These are phyloP conservation scores for Colletotrichum neosansevieriae DNA, from an alignment of 2,329 filamentous ascomycete species.

Conservation along the genomic window DNA sequence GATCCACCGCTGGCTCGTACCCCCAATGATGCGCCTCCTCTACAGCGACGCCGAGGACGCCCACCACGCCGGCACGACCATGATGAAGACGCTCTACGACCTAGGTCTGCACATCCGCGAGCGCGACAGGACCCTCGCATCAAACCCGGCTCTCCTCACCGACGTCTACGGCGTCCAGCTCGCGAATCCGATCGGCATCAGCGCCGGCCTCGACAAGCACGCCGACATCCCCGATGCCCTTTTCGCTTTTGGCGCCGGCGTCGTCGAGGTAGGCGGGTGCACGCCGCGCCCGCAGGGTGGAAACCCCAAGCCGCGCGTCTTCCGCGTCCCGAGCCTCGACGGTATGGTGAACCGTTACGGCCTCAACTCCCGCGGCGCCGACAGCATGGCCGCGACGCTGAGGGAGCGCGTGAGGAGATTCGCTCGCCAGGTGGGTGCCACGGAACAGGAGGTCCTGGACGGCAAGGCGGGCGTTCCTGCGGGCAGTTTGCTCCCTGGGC, in stretches of 20 bases:
- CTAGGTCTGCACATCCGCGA: slow-evolving; percentile 87
- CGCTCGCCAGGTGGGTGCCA: slow-evolving; percentile 77
- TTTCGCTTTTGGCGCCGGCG: slow-evolving; percentile 84
- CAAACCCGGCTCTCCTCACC: slow-evolving; percentile 49
- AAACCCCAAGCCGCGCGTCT: slow-evolving; percentile 89
- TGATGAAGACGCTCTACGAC: slow-evolving; percentile 78
- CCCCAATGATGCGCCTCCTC: slow-evolving; percentile 73
- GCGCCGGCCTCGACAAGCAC: slow-evolving; percentile 95
- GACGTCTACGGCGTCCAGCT: slow-evolving; percentile 82
- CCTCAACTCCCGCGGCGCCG: slow-evolving; percentile 91
- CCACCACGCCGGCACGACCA: slow-evolving; percentile 81
- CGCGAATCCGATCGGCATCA: slow-evolving; percentile 90
- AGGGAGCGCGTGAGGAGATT: slow-evolving; percentile 83
- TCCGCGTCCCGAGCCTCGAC: slow-evolving; percentile 84
- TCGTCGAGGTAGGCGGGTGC: slow-evolving; percentile 93
- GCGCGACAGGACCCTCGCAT: slow-evolving; percentile 62
- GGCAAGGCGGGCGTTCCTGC: slow-evolving; percentile 83
- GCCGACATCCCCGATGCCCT: slow-evolving; percentile 88
- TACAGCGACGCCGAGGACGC: slow-evolving; percentile 89
- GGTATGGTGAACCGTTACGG: slow-evolving; percentile 97
- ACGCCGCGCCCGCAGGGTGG: slow-evolving; percentile 90
- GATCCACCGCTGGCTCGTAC: slow-evolving; percentile 75
- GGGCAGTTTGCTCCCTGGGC: slow-evolving; percentile 81
- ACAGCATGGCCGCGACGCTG: slow-evolving; percentile 84
- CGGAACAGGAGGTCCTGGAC: slow-evolving; percentile 80